Evolutionary conservation across 164 flowering plant genomes (phyloP), one percentile per base, ranked within the genome.

Genomic region (Kingdonia uniflora): DNA sequence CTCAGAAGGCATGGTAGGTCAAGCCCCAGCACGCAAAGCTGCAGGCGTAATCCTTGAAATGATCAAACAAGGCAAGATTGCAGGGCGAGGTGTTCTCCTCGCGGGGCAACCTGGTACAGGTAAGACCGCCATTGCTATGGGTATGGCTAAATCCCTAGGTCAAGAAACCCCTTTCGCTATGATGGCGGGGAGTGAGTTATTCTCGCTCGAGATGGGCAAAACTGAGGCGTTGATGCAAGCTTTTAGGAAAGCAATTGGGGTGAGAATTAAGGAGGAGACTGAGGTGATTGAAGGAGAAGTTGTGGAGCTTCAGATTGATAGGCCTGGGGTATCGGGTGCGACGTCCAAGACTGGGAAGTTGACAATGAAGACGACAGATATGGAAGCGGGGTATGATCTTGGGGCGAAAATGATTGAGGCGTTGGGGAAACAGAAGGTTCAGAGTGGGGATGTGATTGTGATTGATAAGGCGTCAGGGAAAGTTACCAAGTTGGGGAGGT

Each of bases 81-180:
- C 95, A 15, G 95, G 99, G n/a, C 75, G 91, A 10, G 97, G 80
- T 0, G 76, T 92, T 14, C 85, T 92, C 29, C 64, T 88, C 0
- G 97, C 97, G 0, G 97, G 99, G 3, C 91, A 88, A 59, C 99
- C 97, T 0, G 97, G 96, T 1, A 88, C 95, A 0, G 97, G 99
- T 1, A 88, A 88, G 68, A 88, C 95, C 17, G 96, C 92, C 52
- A 88, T 88, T 11, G 95, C 96, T 51, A 84, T 88, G 94, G 99
- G 95, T n/a, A 73, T 88, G 69, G 95, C 99, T 2, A 84, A 92
- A 55, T 82, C 96, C 2, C 73, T 92, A 0, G 95, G 99, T 5
- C 74, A 69, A 3, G 91, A 88, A 54, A 88, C 95, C 59, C 95
- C 96, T n/a, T 92, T 87, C 55, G 87, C 95, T 5, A 84, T 84